Base-by-base conservation (phyloP, 2,329 filamentous ascomycete species). In the Rachicladosporium sp. region DNA sequence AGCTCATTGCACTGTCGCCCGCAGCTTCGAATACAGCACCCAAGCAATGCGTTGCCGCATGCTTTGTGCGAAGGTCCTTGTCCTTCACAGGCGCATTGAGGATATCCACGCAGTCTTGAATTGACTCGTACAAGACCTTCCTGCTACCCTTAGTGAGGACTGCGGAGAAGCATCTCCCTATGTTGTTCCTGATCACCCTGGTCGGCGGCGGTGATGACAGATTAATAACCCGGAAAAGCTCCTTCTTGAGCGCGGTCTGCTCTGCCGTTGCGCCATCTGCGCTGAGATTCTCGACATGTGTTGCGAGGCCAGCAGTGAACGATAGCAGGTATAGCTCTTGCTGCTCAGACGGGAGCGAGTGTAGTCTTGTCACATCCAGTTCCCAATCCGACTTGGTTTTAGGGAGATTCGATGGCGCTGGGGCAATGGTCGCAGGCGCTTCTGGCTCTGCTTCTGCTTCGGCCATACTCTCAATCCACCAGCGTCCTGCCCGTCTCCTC, bases 301-400 rank as follows among this genome's bases (percentile, higher is more conserved):
- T 82, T 46, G 78, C 80, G 41, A 98, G 71, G 44, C 82, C 77
- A 21, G 87, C 82, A 29, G 88, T 82, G 58, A 93, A 95, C 19
- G 80, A 93, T 44, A 98, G 72, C 46, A 98, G 74, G 61, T 91
- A 93, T 9, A 98, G 76, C 55, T 95, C 88, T 64, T 98, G 91
- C 61, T 98, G 91, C 65, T 98, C 91, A 39, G 84, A 78, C 33
- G 89, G 85, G 35, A 96, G 76, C 38, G 83, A 74, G 62, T 94
- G 82, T 35, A 98, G 78, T 70, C 94, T 94, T 54, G 79, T 68
- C 50, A 94, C 67, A 58, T 98, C 88, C 60, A 98, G 82, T 68
- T 94, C 49, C 30, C 29, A 41, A 21, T 30, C 21, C 8, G 39
- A 37, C 19, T 10, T 13, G 23, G 37, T 29, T 12, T 33, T 27